Evolutionary conservation across 2,329 filamentous ascomycete genomes (phyloP), one percentile per base, ranked within the genome.

Genomic region (Taxawa tesnikishii): DNA sequence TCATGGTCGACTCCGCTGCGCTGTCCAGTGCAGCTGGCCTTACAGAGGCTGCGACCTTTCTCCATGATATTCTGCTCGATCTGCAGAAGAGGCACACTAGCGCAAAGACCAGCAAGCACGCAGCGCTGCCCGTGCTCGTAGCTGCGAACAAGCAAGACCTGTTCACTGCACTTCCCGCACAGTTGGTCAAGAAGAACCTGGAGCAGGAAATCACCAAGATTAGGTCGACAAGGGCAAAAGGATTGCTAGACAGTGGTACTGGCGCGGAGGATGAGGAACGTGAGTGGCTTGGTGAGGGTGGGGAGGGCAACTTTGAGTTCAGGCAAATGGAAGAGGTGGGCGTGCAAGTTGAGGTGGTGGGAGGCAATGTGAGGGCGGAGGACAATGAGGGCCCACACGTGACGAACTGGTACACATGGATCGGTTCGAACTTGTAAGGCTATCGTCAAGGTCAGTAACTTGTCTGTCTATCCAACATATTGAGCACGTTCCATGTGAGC

Each of bases 61-160:
- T 98, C 9, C 84, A 96, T 61, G 87, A 96, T 39, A 62, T 92
- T 1, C 70, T 98, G n/a, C 67, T 96, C 3, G 54, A 71, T 3
- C 65, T 98, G 37, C 90, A 96, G 62, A 81, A 78, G 56, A 70
- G 78, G 28, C 70, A 75, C 29, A 69, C 72, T 17, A 58, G 58
- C 38, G 55, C 59, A 24, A 75, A 68, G 40, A 67, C 67, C 2
- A 63, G 67, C 28, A 77, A 74, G 45, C 68, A 72, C 0, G 59
- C 64, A 14, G 65, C 71, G 14, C 67, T 90, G 6, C 76, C 82
- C 0, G 68, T 98, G 6, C 67, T 98, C 21, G 65, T 98, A 19
- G 87, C 85, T 2, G 87, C 85, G 33, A 98, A 96, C 59, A 98
- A 98, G 67, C 71, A 85, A 51, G 90, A 98, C 54, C 67, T 98